These are phyloP conservation scores for Lophiostoma macrostomum DNA, from an alignment of 495 filamentous ascomycete species.

Conservation along the genomic window DNA sequence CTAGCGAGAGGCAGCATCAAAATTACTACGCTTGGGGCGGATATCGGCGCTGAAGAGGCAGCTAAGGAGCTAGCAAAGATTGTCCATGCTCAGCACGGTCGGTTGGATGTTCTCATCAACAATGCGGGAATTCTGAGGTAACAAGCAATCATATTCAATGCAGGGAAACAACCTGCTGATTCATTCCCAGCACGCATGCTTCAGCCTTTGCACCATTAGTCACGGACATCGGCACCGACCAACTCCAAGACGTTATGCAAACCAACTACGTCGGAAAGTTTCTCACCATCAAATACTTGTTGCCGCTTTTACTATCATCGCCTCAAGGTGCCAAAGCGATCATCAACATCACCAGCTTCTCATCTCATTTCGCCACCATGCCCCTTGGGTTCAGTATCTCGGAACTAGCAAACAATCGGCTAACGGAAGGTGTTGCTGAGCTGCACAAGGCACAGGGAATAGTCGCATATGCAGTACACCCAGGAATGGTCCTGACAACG, in stretches of 20 bases:
- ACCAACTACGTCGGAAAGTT: slow-evolving; percentile 32
- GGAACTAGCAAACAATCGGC: slow-evolving; percentile 29
- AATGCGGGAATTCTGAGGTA: slow-evolving; percentile 31
- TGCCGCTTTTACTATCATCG: slow-evolving; percentile 26
- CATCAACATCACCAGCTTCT: slow-evolving; percentile 25
- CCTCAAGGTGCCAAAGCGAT: slow-evolving; percentile 29
- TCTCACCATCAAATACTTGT: slow-evolving; percentile 23
- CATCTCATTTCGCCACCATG: slow-evolving; percentile 9
- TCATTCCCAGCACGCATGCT: too few species aligned
- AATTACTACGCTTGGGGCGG: slow-evolving; percentile 22
- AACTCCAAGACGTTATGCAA: slow-evolving; percentile 32
- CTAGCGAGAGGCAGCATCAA: slow-evolving; percentile 15
- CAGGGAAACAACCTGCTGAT: slow-evolving; percentile 26
- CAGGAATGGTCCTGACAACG: slow-evolving; percentile 36
- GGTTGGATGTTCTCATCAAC: slow-evolving; percentile 19
- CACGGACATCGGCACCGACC: slow-evolving; percentile 21
- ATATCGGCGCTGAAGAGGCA: slow-evolving; percentile 19
- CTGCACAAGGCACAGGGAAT: slow-evolving; percentile 30
- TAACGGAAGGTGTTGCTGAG: slow-evolving; percentile 30
- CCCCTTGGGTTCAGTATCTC: slow-evolving; percentile 32
- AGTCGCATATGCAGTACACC: slow-evolving; percentile 36
- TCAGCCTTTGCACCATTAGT: too few species aligned
- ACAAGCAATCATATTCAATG: slow-evolving; percentile 10
- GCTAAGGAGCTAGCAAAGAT: slow-evolving; percentile 15
- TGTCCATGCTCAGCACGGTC: slow-evolving; percentile 19